These are phyloP conservation scores for Puccinia polysora DNA, from an alignment of 1,284 basidiomycete species.

Conservation along the genomic window DNA sequence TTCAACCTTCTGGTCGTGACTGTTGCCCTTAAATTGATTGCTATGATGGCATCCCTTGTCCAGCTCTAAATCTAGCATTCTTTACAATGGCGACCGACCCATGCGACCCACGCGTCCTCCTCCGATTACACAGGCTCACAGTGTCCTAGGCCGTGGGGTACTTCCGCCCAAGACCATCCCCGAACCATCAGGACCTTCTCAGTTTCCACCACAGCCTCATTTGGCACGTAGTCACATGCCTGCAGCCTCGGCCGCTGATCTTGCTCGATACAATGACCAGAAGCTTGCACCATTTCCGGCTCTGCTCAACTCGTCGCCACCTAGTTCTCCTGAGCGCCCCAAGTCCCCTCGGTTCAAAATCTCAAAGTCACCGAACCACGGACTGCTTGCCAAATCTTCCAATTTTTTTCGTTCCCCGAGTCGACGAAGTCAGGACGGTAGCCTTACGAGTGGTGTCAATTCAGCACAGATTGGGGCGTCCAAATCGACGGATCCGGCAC, in stretches of 20 bases:
- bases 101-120: conserved; percentile 7
- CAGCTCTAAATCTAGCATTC: not conserved
- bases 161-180: not conserved
- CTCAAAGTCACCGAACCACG: conserved; percentile 7
- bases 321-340: conserved; percentile 18
- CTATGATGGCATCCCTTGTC: no score
- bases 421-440: conserved; percentile 4
- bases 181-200: conserved; percentile 56
- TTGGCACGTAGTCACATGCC: conserved; percentile 62
- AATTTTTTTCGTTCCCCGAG: conserved; percentile 35
- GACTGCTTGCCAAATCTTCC: conserved; percentile 33
- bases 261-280: conserved; percentile 64
- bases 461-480: not conserved
- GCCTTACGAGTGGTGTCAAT: not conserved
- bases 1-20: no score
- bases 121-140: conserved; percentile 25
- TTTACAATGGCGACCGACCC: conserved; percentile 8
- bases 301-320: conserved; percentile 10
- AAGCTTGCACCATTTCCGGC: conserved; percentile 83
- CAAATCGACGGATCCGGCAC: not conserved
- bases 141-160: not conserved
- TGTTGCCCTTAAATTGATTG: no score
- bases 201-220: conserved; percentile 58
- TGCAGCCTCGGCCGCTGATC: conserved; percentile 62
- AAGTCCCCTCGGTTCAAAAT: conserved; percentile 22